Conservation (phyloP, 108 stramenopile genomes). For the Nitzschia sp. region DNA sequence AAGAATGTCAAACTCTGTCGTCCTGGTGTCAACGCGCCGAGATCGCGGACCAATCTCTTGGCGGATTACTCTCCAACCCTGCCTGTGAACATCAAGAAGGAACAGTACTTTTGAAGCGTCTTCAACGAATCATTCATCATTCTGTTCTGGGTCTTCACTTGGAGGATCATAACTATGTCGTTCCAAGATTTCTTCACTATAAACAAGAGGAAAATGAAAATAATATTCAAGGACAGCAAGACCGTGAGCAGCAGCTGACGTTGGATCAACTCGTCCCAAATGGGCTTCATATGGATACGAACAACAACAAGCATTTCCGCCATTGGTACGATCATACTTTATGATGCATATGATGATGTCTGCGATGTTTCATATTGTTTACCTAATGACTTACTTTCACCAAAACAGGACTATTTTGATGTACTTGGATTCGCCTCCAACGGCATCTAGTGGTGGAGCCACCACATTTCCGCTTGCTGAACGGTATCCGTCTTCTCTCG, state of each 20-base stretch:
- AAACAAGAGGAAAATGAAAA: background rate
- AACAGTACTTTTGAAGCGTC: background rate
- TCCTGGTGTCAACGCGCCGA: background rate
- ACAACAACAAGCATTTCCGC: slow-evolving; percentile 4
- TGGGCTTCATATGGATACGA: slow-evolving; percentile 1
- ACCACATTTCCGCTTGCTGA: slow-evolving; percentile 2
- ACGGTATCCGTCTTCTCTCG: too few species aligned
- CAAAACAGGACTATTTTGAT: background rate
- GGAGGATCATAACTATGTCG: background rate
- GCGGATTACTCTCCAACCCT: too few species aligned
- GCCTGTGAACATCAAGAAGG: too few species aligned
- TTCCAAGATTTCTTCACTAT: slow-evolving; percentile 1
- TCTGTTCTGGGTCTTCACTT: background rate
- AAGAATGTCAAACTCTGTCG: slow-evolving; percentile 1
- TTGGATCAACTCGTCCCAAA: background rate
- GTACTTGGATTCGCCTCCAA: background rate
- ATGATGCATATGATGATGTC: too few species aligned
- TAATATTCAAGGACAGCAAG: too few species aligned
- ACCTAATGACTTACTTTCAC: too few species aligned
- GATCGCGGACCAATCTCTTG: too few species aligned
- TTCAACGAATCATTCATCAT: background rate
- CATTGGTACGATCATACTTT: slow-evolving; percentile 4
- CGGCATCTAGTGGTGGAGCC: background rate
- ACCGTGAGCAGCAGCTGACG: too few species aligned
- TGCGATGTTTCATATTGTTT: too few species aligned